A percentile compares a stretch with the other conserved stretches of the same genome.
Evolutionary conservation across 345 rosid species (phyloP).

Genomic region (Cardamine resedifolia): DNA sequence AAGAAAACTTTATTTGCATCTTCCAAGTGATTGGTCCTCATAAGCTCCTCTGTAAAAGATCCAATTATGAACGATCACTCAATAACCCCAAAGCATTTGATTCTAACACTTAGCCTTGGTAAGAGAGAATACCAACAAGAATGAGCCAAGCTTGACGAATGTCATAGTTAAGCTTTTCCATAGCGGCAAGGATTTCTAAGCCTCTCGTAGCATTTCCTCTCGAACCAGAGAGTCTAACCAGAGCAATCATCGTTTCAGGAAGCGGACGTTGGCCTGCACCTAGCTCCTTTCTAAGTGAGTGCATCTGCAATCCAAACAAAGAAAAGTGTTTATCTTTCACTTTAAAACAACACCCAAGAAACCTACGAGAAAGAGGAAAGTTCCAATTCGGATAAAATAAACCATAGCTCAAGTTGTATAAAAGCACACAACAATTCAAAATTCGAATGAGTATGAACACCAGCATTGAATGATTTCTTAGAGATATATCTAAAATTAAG

Average conservation of each 20-base stretch:
- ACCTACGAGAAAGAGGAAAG: neutral
- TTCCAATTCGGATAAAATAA: neutral
- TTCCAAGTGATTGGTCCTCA: slow-evolving; percentile 64
- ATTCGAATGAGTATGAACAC: neutral
- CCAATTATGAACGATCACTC: slow-evolving; percentile 11
- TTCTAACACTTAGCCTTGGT: neutral
- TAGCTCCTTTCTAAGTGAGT: slow-evolving; percentile 79
- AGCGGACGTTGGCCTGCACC: slow-evolving; percentile 78
- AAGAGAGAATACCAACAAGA: slow-evolving; percentile 69
- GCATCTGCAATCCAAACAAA: slow-evolving; percentile 59
- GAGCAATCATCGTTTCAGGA: slow-evolving; percentile 74
- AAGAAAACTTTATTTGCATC: slow-evolving; percentile 88
- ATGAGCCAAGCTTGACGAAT: slow-evolving; percentile 86
- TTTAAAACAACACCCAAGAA: neutral
- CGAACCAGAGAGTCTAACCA: slow-evolving; percentile 68
- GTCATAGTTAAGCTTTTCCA: slow-evolving; percentile 79
- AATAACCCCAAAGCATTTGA: slow-evolving; percentile 2
- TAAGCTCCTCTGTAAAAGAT: slow-evolving; percentile 67
- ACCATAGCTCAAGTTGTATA: slow-evolving; percentile 8
- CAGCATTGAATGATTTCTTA: neutral
- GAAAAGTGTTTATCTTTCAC: neutral
- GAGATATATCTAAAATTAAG: neutral
- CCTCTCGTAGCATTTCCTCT: slow-evolving; percentile 73
- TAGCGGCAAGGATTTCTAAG: slow-evolving; percentile 72
- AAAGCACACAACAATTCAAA: neutral